Evolutionary conservation across 116 monocot species (phyloP).

Genomic region (Trichopus zeylanicus): DNA sequence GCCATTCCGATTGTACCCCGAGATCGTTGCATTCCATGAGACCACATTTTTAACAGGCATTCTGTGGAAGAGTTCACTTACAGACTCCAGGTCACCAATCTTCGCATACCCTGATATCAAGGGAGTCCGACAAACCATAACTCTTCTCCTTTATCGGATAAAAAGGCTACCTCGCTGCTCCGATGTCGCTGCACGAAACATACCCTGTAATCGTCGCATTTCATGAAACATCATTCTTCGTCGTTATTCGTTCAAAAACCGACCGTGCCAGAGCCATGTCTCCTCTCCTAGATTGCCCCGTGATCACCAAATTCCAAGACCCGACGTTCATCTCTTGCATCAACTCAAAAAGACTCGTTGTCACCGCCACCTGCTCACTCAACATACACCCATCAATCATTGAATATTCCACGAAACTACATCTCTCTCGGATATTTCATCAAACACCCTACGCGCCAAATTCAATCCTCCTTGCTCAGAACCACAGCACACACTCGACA

Average conservation of each 20-base stretch:
- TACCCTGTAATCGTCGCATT: conserved; percentile 29
- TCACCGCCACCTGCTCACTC: not conserved
- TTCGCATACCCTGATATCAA: too few relatives aligned
- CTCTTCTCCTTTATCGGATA: conserved; percentile 20
- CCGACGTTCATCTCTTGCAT: too few relatives aligned
- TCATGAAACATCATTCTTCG: conserved; percentile 16
- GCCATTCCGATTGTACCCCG: conserved; percentile 17
- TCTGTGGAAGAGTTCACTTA: too few relatives aligned
- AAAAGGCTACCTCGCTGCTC: conserved; percentile 19
- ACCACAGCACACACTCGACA: too few relatives aligned
- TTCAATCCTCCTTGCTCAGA: too few relatives aligned
- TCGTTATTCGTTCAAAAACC: conserved; percentile 14
- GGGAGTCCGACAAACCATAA: conserved; percentile 34
- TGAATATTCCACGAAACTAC: not conserved
- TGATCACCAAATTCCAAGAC: too few relatives aligned
- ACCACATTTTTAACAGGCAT: too few relatives aligned
- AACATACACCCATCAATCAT: not conserved
- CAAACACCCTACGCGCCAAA: conserved; percentile 3
- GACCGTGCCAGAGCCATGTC: not conserved
- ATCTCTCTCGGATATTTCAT: conserved; percentile 8
- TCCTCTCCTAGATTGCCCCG: not conserved
- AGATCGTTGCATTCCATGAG: too few relatives aligned
- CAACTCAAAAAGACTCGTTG: too few relatives aligned
- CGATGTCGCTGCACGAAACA: conserved; percentile 8
- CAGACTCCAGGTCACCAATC: too few relatives aligned